Evolutionary conservation across 257 asterid genomes (phyloP).

Genomic region (Salvia rosmarinus): DNA sequence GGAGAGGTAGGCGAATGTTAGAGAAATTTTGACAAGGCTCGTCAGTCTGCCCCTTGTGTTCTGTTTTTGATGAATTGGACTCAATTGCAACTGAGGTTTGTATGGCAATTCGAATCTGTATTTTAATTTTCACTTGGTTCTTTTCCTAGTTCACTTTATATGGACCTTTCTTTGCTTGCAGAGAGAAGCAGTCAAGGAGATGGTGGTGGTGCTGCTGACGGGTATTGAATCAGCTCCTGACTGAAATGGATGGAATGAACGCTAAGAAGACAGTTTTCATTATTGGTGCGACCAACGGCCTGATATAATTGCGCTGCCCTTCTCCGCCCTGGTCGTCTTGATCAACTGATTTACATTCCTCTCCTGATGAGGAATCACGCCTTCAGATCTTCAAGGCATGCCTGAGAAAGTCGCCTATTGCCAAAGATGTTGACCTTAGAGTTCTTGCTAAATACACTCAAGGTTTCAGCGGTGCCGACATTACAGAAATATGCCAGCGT

Average conservation of each 20-base stretch:
- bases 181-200: conserved; percentile 88
- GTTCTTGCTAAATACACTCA: conserved; percentile 86
- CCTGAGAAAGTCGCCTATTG: conserved; percentile 78
- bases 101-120: conserved; percentile 9
- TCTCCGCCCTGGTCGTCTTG: conserved; percentile 88
- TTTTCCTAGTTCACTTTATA: background rate
- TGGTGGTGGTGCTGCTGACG: conserved; percentile 96
- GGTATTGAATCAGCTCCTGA: conserved; percentile 84
- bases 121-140: background rate
- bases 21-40: conserved; percentile 91
- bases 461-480: conserved; percentile 94
- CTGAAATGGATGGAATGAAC: conserved; percentile 94
- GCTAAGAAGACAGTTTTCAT: conserved; percentile 92
- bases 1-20: conserved; percentile 94
- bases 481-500: conserved; percentile 90
- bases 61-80: conserved; percentile 89
- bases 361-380: conserved; percentile 86
- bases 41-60: conserved; percentile 91
- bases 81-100: conserved; percentile 93
- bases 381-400: conserved; percentile 79
- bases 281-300: conserved; percentile 93
- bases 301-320: conserved; percentile 90
- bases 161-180: conserved; percentile 32
- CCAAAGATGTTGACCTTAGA: conserved; percentile 75
- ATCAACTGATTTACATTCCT: conserved; percentile 86